These are phyloP conservation scores for Lasiodiplodia hormozganensis DNA, from an alignment of 2,329 filamentous ascomycete species.

Conservation along the genomic window DNA sequence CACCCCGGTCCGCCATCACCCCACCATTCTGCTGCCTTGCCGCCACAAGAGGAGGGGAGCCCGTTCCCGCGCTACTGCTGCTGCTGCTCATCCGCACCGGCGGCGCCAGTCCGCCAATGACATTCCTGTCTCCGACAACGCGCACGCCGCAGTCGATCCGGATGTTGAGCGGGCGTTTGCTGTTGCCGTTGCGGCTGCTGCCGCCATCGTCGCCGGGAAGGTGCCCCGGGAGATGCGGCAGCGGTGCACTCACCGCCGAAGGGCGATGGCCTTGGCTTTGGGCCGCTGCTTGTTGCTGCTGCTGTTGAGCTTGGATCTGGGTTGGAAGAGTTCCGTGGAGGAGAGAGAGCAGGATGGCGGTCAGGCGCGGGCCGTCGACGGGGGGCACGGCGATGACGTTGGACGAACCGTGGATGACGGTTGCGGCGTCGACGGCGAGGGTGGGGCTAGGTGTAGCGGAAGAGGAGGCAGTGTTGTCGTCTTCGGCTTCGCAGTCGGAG, in stretches of 20 bases:
- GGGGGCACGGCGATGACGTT: constrained; percentile 57
- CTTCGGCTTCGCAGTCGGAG: constrained; percentile 24
- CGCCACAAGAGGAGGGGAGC: background rate
- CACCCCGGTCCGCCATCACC: background rate
- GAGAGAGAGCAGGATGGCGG: constrained; percentile 54
- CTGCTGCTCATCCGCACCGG: background rate
- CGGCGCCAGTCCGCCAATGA: constrained; percentile 33
- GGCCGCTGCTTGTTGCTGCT: background rate
- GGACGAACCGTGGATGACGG: constrained; percentile 56
- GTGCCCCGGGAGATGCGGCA: background rate
- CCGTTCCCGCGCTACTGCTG: background rate
- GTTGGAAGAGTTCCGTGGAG: constrained; percentile 47
- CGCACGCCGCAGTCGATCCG: constrained; percentile 29
- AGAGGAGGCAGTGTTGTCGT: constrained; percentile 4
- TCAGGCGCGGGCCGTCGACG: constrained; percentile 52
- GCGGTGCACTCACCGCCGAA: background rate
- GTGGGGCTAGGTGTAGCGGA: constrained; percentile 33
- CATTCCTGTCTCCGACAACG: constrained; percentile 54
- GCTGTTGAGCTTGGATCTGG: constrained; percentile 8
- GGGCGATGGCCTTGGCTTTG: background rate
- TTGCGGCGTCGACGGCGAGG: constrained; percentile 57
- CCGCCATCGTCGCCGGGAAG: background rate
- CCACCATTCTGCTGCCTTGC: background rate
- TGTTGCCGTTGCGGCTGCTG: background rate
- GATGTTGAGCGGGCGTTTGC: constrained; percentile 17